These are phyloP conservation scores for Ceratobasidium papillatum DNA, from an alignment of 1,284 basidiomycete species.

Conservation along the genomic window DNA sequence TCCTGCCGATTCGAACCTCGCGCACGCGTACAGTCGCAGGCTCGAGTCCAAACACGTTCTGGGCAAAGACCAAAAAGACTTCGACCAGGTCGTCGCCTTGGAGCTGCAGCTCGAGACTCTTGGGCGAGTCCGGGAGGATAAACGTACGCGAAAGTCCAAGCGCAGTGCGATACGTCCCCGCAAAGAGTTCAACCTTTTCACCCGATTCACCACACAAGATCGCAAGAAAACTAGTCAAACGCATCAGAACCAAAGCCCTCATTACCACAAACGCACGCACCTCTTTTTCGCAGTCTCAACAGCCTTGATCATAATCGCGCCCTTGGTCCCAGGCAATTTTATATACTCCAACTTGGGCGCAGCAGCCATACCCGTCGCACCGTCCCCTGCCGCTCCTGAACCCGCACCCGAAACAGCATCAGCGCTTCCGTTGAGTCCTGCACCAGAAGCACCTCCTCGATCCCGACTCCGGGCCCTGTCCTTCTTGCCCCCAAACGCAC, in stretches of 20 bases:
- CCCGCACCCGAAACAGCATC: not conserved
- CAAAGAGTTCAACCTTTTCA: conserved; percentile 91
- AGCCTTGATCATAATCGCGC: conserved; percentile 79
- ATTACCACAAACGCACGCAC: conserved; percentile 53
- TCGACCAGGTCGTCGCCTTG: conserved; percentile 91
- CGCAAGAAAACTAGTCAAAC: conserved; percentile 74
- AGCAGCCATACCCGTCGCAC: conserved; percentile 51
- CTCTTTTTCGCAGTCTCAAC: conserved; percentile 89
- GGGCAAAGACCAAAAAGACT: conserved; percentile 85
- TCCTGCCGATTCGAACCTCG: conserved; percentile 85
- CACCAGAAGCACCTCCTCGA: conserved; percentile 46
- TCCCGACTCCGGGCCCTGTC: conserved; percentile 63
- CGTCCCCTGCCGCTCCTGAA: not conserved
- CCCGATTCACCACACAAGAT: conserved; percentile 90
- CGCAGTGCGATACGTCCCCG: conserved; percentile 82
- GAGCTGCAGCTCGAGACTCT: conserved; percentile 82
- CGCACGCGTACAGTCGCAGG: conserved; percentile 90
- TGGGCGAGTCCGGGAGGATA: conserved; percentile 86
- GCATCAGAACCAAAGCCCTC: not conserved
- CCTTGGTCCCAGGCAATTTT: conserved; percentile 89
- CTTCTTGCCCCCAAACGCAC: conserved; percentile 59
- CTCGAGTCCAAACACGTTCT: conserved; percentile 88
- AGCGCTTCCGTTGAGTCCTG: not conserved
- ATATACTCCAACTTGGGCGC: conserved; percentile 87
- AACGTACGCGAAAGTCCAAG: conserved; percentile 83